These are phyloP conservation scores for Aspergillus quadrilineatus DNA, from an alignment of 2,329 filamentous ascomycete species.

Conservation along the genomic window DNA sequence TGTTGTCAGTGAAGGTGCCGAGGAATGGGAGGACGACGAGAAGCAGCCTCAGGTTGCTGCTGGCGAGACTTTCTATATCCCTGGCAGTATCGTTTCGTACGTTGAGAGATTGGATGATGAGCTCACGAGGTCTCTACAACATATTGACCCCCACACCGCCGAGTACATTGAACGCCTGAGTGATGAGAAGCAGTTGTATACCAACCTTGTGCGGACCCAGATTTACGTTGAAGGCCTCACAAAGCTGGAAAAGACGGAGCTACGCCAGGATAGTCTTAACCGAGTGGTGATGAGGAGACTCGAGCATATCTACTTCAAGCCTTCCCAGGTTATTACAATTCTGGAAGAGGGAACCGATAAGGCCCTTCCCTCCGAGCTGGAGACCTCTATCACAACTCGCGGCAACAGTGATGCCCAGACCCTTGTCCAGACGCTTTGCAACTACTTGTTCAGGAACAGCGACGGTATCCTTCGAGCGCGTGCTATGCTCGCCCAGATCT, in stretches of 20 bases:
- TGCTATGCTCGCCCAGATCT: conserved; percentile 97
- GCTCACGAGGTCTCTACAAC: conserved; percentile 93
- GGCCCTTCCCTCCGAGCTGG: conserved; percentile 64
- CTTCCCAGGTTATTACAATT: conserved; percentile 85
- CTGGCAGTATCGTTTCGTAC: conserved; percentile 91
- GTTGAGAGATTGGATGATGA: conserved; percentile 95
- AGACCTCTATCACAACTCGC: conserved; percentile 80
- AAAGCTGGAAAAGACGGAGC: conserved; percentile 67
- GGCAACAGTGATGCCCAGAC: conserved; percentile 64
- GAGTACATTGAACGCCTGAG: conserved; percentile 96
- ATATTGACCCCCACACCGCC: conserved; percentile 96
- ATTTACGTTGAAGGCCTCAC: conserved; percentile 83
- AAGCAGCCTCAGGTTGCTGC: conserved; percentile 74
- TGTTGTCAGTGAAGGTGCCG: conserved; percentile 84
- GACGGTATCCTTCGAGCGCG: conserved; percentile 94
- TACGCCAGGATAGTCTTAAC: conserved; percentile 84
- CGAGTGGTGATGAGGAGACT: conserved; percentile 88
- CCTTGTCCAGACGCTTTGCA: conserved; percentile 84
- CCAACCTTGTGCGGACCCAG: conserved; percentile 81
- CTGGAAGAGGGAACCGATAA: conserved; percentile 96
- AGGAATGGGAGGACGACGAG: conserved; percentile 99
- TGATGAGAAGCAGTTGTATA: conserved; percentile 88
- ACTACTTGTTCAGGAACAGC: conserved; percentile 90
- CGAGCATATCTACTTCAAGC: conserved; percentile 99
- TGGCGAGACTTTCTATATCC: conserved; percentile 82